Percentiles rank a stretch among this genome's conserved stretches.
Conservation (phyloP, 2,329 filamentous ascomycete genomes). For the Verticillium isaacii region DNA sequence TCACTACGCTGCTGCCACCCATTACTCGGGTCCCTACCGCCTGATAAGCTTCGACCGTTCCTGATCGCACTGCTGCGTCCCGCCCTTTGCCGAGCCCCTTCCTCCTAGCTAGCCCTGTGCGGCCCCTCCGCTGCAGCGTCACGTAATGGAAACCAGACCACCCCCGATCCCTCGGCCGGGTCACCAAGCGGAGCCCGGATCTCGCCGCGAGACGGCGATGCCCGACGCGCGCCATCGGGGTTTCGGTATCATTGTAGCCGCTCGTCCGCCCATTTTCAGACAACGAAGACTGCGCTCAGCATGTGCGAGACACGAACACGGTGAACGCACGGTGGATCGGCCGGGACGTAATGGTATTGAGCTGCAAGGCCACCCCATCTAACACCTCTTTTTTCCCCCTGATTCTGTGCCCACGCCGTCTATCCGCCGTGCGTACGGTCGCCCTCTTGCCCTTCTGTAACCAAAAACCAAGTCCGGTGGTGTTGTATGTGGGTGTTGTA, state of each 20-base stretch:
- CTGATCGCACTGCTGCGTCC: neutral
- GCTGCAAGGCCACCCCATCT: neutral
- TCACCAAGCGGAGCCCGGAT: neutral
- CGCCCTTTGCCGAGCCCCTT: neutral
- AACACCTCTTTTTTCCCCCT: neutral
- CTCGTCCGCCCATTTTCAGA: neutral
- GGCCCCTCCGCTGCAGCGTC: neutral
- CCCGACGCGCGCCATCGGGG: neutral
- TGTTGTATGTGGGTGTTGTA: neutral
- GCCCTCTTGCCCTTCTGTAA: neutral
- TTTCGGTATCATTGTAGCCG: neutral
- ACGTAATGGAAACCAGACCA: neutral
- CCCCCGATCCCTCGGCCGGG: neutral
- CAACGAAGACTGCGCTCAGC: constrained; percentile 24
- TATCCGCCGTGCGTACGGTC: neutral
- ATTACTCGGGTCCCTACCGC: neutral
- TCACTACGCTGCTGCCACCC: neutral
- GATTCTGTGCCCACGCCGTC: neutral
- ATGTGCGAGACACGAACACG: constrained; percentile 37
- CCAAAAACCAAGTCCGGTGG: neutral
- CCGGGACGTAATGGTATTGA: neutral
- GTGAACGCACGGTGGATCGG: neutral
- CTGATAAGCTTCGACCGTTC: neutral
- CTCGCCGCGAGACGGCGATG: neutral
- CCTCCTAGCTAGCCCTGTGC: neutral